Percentiles rank a stretch among this genome's conserved stretches.
Evolutionary conservation across 768 basidiomycete species (phyloP).

Genomic region (Sistotremastrum niveocremeum): DNA sequence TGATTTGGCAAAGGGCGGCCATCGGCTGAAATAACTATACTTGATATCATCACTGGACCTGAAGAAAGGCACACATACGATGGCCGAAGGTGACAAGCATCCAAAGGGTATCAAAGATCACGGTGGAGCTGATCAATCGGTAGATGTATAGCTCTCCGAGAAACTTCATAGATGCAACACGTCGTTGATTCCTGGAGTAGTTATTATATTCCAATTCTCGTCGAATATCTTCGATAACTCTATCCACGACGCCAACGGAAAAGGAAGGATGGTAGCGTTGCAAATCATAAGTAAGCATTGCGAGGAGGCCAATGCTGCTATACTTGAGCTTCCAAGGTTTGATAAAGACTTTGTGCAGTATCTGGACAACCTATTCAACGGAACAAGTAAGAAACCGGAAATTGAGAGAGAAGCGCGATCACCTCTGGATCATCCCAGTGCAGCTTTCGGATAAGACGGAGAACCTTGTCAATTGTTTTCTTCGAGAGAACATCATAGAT

Average conservation of each 20-base stretch:
- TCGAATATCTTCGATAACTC: conserved; percentile 86
- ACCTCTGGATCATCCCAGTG: conserved; percentile 77
- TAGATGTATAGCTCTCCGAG: conserved; percentile 97
- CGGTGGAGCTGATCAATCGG: conserved; percentile 72
- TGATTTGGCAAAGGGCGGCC: conserved; percentile 76
- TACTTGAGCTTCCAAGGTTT: conserved; percentile 98
- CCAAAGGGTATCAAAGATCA: conserved; percentile 93
- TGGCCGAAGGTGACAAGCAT: conserved; percentile 91
- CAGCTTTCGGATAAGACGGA: conserved; percentile 84
- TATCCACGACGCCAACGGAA: conserved; percentile 78
- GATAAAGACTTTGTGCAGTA: conserved; percentile 82
- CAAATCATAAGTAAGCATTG: conserved; percentile 90
- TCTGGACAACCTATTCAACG: conserved; percentile 33
- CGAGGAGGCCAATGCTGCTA: conserved; percentile 74
- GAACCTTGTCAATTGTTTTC: conserved; percentile 90
- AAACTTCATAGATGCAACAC: conserved; percentile 86
- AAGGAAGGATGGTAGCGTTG: conserved; percentile 89
- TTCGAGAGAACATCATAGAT: conserved; percentile 87
- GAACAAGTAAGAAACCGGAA: conserved; percentile 3
- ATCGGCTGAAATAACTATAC: conserved; percentile 44
- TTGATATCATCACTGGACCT: conserved; percentile 1
- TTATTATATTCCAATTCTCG: conserved; percentile 86
- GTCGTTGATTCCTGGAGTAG: conserved; percentile 88
- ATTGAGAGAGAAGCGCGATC: conserved; percentile 1
- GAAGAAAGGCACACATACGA: conserved; percentile 42